Evolutionary conservation across 116 monocot species (phyloP).

Genomic region (Iris pallida): DNA sequence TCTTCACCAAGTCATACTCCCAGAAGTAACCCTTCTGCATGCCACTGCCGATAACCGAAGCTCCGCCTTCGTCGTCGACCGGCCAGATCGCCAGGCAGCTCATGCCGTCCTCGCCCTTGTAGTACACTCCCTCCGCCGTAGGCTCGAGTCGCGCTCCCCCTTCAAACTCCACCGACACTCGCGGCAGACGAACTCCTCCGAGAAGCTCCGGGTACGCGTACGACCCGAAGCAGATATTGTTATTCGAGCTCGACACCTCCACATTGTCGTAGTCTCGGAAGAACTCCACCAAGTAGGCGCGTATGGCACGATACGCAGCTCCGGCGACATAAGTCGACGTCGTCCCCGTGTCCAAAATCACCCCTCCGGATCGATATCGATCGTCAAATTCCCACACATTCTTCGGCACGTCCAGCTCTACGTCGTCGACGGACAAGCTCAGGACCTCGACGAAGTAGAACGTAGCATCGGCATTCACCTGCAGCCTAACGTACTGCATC

Average conservation of each 20-base stretch:
- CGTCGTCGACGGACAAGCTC: slow-evolving; percentile 6
- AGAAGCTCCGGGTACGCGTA: background rate
- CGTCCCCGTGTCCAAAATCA: slow-evolving; percentile 25
- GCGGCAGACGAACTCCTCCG: slow-evolving; percentile 11
- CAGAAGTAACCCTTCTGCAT: slow-evolving; percentile 21
- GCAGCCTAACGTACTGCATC: slow-evolving; percentile 6
- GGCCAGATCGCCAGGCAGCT: slow-evolving; percentile 14
- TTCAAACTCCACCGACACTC: slow-evolving; percentile 22
- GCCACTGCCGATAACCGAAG: slow-evolving; percentile 19
- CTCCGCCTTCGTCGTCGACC: background rate
- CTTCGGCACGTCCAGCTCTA: slow-evolving; percentile 3
- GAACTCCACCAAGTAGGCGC: background rate
- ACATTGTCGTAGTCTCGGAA: background rate
- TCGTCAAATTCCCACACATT: slow-evolving; percentile 13
- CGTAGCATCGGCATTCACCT: too few relatives aligned
- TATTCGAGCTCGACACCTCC: background rate
- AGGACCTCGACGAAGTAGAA: slow-evolving; percentile 19
- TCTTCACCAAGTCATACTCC: slow-evolving; percentile 20
- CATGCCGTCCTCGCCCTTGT: slow-evolving; percentile 10
- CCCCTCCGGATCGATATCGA: slow-evolving; percentile 11
- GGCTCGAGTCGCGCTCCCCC: slow-evolving; percentile 15
- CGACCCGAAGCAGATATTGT: background rate
- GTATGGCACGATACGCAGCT: slow-evolving; percentile 13
- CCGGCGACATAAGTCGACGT: slow-evolving; percentile 19
- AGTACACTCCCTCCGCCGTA: slow-evolving; percentile 7